Evolutionary conservation across 148 eudicot genomes (phyloP).

Genomic region (Chenopodium berlandieri): DNA sequence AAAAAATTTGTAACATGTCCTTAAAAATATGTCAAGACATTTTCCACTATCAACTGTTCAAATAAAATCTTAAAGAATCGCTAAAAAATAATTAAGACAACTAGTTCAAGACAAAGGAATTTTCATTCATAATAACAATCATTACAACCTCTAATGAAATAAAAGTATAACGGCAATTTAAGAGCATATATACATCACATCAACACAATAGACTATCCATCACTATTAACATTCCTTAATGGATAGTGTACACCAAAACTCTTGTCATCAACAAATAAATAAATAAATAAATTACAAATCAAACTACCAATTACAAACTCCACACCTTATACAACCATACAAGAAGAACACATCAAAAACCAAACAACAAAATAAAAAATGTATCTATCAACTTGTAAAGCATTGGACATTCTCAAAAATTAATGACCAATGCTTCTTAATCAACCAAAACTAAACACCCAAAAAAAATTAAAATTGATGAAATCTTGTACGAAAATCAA

Average conservation of each 20-base stretch:
- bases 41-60: too few relatives aligned
- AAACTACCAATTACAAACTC: neutral
- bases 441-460: neutral
- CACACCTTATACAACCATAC: neutral
- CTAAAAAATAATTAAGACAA: neutral
- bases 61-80: neutral
- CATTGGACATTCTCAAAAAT: slow-evolving; percentile 21
- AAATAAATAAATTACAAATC: too few relatives aligned
- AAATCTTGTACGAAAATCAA: neutral
- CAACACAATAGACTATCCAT: neutral
- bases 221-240: slow-evolving; percentile 4
- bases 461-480: neutral
- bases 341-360: neutral
- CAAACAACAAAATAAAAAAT: neutral
- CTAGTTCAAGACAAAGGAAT: neutral
- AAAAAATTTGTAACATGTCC: too few relatives aligned
- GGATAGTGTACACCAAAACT: neutral
- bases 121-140: too few relatives aligned
- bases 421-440: slow-evolving; percentile 8
- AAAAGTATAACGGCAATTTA: neutral
- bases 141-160: neutral
- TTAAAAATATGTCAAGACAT: too few relatives aligned
- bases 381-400: slow-evolving; percentile 6
- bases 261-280: neutral
- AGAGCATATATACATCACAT: neutral